phyloP scores from a whole-genome alignment of 2,329 filamentous ascomycete species.

The Pseudogymnoascus sp. region DNA sequence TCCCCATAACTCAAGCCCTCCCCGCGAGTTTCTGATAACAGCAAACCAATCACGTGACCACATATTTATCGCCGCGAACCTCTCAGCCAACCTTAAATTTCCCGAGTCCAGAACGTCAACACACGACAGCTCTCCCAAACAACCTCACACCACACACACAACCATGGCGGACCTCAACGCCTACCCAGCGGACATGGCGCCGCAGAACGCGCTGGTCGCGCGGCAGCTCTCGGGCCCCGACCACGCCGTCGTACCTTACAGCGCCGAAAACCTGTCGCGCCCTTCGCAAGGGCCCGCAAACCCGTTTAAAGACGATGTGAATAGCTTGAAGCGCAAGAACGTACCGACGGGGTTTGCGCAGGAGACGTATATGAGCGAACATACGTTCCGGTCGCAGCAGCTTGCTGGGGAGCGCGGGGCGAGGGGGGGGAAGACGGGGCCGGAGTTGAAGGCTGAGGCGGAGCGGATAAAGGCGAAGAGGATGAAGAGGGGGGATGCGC shows the following conservation, averaged over 20 bases:
- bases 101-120: constrained; percentile 7
- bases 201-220: constrained; percentile 53
- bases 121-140: not conserved
- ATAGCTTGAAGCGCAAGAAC: constrained; percentile 64
- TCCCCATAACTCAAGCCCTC: not conserved
- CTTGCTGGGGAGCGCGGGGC: constrained; percentile 41
- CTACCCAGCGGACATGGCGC: constrained; percentile 58
- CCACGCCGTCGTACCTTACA: constrained; percentile 55
- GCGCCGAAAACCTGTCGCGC: constrained; percentile 62
- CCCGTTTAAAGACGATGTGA: constrained; percentile 59
- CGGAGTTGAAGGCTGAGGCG: constrained; percentile 60
- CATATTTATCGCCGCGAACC: not conserved
- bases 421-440: constrained; percentile 45
- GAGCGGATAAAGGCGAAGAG: constrained; percentile 61
- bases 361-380: constrained; percentile 82
- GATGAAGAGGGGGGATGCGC: constrained; percentile 76
- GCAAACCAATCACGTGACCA: not conserved
- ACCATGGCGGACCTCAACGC: constrained; percentile 53
- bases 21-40: not conserved
- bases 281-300: constrained; percentile 62
- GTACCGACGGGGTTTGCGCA: constrained; percentile 78
- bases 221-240: constrained; percentile 46
- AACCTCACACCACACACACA: not conserved
- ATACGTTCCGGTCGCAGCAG: constrained; percentile 81
- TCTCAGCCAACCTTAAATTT: not conserved